Evolutionary conservation across 805 yeast species (phyloP), one percentile per base, ranked within the genome.

Genomic region (Pichia gijzeniarum): DNA sequence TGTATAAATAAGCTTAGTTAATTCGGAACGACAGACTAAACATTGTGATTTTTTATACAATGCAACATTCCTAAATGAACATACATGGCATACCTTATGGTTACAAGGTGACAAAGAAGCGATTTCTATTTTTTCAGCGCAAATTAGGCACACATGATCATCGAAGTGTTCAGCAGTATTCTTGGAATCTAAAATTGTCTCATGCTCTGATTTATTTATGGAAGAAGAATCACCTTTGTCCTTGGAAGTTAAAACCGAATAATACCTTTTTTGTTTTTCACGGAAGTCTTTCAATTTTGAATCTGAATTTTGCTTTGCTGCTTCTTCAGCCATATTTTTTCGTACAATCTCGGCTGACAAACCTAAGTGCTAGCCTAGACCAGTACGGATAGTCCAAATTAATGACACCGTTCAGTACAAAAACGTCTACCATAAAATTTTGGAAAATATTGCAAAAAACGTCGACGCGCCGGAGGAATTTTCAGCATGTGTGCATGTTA

Each of bases 51-150:
- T 87, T 20, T 76, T 72, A 64, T 84, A 89, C 14, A 91, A 66
- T 0, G 89, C 90, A 37, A 96, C 70, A 57, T 88, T 89, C 52
- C 96, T 73, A 52, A 91, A 76, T 0, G 87, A 71, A 68, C 99
- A 93, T 38, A 62, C 66, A 58, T 88, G 86, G 63, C 99, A 93
- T 0, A 89, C 79, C 30, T 71, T 74, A 60, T 93, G 98, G 55
- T 82, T 80, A 64, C 99, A 93, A 0, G 88, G 85, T 1, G 93
- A 76, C 9, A 85, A 57, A 0, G 95, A 87, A 2, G 80, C 79
- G 53, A 72, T 75, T n/a, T 55, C 53, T 22, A 88, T 71, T 27
- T 68, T 68, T 38, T 85, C 83, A 0, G 97, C 93, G 68, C 99
- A 93, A 47, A 93, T 85, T 19, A 89, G 65, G 71, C 97, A 90